A percentile compares a stretch with the other conserved stretches of the same genome.
phyloP scores from a whole-genome alignment of 2,329 filamentous ascomycete species.

The Bimuria novae-zelandiae region DNA sequence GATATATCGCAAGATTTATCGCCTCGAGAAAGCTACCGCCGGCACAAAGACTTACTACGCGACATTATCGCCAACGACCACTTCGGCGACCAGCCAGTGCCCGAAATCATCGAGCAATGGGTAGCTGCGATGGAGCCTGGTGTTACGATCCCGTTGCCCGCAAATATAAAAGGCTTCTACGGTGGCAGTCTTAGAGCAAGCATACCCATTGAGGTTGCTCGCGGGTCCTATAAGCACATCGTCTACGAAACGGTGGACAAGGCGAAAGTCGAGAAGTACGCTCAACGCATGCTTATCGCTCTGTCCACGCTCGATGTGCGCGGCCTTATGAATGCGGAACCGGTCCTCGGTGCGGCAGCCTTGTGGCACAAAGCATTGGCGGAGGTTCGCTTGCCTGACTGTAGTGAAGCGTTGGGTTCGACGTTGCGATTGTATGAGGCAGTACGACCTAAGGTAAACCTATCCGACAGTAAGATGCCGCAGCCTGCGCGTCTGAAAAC shows the following conservation, averaged over 20 bases:
- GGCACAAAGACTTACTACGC: neutral
- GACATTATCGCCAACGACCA: slow-evolving; percentile 10
- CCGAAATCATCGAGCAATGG: slow-evolving; percentile 3
- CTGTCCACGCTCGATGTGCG: slow-evolving; percentile 6
- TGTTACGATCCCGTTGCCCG: neutral
- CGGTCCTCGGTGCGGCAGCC: slow-evolving; percentile 3
- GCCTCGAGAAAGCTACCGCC: neutral
- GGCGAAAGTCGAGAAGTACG: slow-evolving; percentile 3
- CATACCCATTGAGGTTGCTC: slow-evolving; percentile 10
- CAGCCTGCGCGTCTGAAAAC: neutral
- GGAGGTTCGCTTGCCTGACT: slow-evolving; percentile 2
- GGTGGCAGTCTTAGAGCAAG: slow-evolving; percentile 8
- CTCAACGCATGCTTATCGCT: slow-evolving; percentile 7
- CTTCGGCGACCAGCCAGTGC: slow-evolving; percentile 1
- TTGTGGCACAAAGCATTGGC: slow-evolving; percentile 13
- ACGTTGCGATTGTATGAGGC: slow-evolving; percentile 6
- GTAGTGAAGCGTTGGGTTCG: neutral
- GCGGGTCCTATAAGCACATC: slow-evolving; percentile 11
- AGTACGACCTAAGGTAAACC: slow-evolving; percentile 1
- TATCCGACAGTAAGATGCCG: slow-evolving; percentile 9
- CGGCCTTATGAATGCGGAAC: neutral
- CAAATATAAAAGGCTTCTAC: slow-evolving; percentile 8
- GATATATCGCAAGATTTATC: neutral
- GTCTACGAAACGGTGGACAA: slow-evolving; percentile 2
- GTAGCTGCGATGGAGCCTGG: slow-evolving; percentile 2